Base-by-base conservation (phyloP, 2,329 filamentous ascomycete genomes). In the Daldinia eschscholtzii region DNA sequence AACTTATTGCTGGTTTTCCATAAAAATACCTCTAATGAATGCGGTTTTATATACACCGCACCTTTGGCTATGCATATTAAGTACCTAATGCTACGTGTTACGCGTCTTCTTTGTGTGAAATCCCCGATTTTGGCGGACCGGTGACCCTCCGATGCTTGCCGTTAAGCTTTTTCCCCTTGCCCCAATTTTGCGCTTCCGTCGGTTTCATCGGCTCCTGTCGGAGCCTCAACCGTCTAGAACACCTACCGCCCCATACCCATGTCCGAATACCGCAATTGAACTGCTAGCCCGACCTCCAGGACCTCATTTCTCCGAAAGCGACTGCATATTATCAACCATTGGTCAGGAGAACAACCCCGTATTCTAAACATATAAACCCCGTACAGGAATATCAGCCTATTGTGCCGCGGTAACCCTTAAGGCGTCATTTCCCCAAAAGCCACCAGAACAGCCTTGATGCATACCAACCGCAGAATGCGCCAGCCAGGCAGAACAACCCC, bases 161-260 rank as follows among this genome's bases (percentile, higher is more conserved):
- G 61, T 62, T 12, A 13, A 23, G 37, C 20, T 15, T 13, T 37
- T 13, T n/a, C 28, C 10, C 3, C 20, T 23, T 23, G 52, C 66
- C 64, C 69, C 69, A 69, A 44, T 67, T 69, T 69, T 69, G 69
- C 42, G 44, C 50, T 62, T 56, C 62, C 66, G 52, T 62, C 35
- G 12, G 53, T 50, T 23, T 37, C 48, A 69, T 66, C 66, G 66
- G 66, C 63, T 53, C 58, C 57, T 44, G 57, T 71, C 69, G 66
- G 66, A 68, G 61, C 65, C 46, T 60, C 65, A 63, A 55, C 56
- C 56, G 30, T 69, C 62, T 62, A 68, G 65, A 68, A 61, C 65
- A 48, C 52, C 23, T 26, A 37, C 52, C 48, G 66, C 23, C 55
- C 57, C 57, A 59, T 60, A 63, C 41, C 59, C 59, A 57, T 65